Base-by-base conservation (phyloP, 176 grass and related monocot genomes). In the Ananas comosus region DNA sequence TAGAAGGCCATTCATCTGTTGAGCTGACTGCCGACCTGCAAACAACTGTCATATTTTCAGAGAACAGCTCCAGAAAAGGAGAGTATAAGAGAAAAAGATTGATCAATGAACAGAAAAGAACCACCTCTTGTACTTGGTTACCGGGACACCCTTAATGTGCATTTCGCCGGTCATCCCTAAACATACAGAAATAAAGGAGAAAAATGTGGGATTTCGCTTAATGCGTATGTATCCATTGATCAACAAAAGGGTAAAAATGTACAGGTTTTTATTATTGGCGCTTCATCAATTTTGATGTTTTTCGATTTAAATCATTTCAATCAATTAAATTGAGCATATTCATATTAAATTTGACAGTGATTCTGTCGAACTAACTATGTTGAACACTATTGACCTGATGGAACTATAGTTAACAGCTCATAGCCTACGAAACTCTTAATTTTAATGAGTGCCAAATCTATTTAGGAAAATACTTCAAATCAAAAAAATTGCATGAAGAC, bases 1-100 rank as follows among this genome's bases (percentile, higher is more conserved):
- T 97, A 51, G 86, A 97, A 58, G 93, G 93, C 89, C 93, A 97
- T 47, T 97, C 93, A 3, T 97, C 88, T 28, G 79, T 80, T 12
- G 84, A 75, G 63, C 58, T 80, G 61, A 90, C 89, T 57, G 80
- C 79, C 2, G 89, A 90, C 67, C 93, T 97, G 81, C 63, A 81
- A 64, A 42, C 65, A 56, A 22, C n/a, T 48, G 4, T 22, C 2
- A 22, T 48, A 9, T 76, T 13, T 11, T 16, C 13, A 27, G 53
- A 24, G 56, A 66, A 65, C 65, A 13, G 28, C 48, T 53, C 33
- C 33, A 42, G 5, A 9, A 81, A 69, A 0, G 0, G 10, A 25
- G 63, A 13, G 22, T 23, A 23, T 29, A 49, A 51, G 64, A 63
- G 48, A 13, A 74, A 80, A 52, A 51, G 4, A 42, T 7, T 0